phyloP scores from a whole-genome alignment of 2,329 filamentous ascomycete species.

The Ophiostoma quercus region DNA sequence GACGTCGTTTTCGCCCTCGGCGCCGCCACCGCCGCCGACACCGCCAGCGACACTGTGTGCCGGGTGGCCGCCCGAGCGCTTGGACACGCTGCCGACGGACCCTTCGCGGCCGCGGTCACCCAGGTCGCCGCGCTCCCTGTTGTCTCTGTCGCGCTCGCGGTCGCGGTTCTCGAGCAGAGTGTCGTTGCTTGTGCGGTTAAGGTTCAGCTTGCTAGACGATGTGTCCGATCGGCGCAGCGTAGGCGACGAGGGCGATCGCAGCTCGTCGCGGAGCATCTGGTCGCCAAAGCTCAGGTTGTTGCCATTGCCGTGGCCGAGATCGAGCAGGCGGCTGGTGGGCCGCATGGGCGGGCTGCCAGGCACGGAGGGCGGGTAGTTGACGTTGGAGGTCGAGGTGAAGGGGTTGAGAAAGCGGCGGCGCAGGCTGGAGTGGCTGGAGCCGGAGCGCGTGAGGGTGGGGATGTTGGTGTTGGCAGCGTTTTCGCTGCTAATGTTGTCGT shows the following conservation, averaged over 20 bases:
- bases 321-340: conserved; percentile 39
- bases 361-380: conserved; percentile 65
- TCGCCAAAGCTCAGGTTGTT: conserved; percentile 60
- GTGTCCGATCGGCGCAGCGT: conserved; percentile 17
- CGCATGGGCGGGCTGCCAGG: conserved; percentile 55
- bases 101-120: not conserved
- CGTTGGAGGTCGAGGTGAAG: conserved; percentile 46
- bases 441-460: conserved; percentile 37
- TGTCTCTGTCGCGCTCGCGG: conserved; percentile 11
- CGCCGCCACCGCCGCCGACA: conserved; percentile 26
- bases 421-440: conserved; percentile 50
- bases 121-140: not conserved
- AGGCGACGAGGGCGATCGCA: conserved; percentile 32
- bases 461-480: too few relatives aligned
- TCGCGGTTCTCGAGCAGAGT: not conserved
- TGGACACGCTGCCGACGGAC: not conserved
- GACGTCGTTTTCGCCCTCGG: conserved; percentile 68
- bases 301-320: conserved; percentile 36
- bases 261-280: conserved; percentile 64
- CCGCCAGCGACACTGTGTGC: not conserved
- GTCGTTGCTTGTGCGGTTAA: conserved; percentile 11
- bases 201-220: conserved; percentile 16
- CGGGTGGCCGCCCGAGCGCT: not conserved
- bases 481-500: conserved; percentile 36
- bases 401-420: conserved; percentile 37